phyloP scores from a whole-genome alignment of 768 basidiomycete genomes.

The Mycena floridula region DNA sequence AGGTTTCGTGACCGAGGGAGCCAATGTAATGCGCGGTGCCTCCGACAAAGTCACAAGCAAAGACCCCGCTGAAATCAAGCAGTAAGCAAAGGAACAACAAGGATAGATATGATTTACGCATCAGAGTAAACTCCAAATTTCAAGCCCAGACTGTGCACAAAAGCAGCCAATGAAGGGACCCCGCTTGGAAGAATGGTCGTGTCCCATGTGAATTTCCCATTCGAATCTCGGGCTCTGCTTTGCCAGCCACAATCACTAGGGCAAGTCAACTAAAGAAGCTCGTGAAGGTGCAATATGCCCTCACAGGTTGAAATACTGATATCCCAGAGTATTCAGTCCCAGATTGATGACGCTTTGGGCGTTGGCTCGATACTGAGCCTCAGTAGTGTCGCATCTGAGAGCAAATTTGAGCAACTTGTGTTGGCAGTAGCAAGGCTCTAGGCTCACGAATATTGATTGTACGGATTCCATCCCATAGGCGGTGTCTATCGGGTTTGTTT shows the following conservation, averaged over 20 bases:
- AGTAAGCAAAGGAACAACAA: constrained; percentile 15
- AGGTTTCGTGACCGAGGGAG: constrained; percentile 38
- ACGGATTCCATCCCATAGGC: constrained; percentile 44
- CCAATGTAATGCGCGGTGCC: constrained; percentile 39
- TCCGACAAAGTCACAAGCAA: constrained; percentile 39
- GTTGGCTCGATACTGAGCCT: constrained; percentile 32
- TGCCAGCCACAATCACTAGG: constrained; percentile 47
- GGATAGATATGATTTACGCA: constrained; percentile 27
- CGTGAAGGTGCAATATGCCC: constrained; percentile 3
- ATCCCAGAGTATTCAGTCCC: constrained; percentile 31
- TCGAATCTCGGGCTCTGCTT: constrained; percentile 31
- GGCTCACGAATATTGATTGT: constrained; percentile 39
- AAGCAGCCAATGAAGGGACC: constrained; percentile 12
- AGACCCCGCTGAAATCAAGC: constrained; percentile 26
- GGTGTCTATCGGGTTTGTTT: too few relatives aligned
- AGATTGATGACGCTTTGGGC: constrained; percentile 32
- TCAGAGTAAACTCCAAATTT: constrained; percentile 64
- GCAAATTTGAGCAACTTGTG: background rate
- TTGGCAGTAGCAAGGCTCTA: background rate
- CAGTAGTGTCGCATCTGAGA: constrained; percentile 33
- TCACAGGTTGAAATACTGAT: constrained; percentile 38
- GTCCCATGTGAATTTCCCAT: constrained; percentile 39
- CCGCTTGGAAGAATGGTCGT: constrained; percentile 22
- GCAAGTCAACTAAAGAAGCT: background rate
- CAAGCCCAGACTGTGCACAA: constrained; percentile 27